Base-by-base conservation (phyloP, 768 basidiomycete species). In the Collybiopsis confluens region DNA sequence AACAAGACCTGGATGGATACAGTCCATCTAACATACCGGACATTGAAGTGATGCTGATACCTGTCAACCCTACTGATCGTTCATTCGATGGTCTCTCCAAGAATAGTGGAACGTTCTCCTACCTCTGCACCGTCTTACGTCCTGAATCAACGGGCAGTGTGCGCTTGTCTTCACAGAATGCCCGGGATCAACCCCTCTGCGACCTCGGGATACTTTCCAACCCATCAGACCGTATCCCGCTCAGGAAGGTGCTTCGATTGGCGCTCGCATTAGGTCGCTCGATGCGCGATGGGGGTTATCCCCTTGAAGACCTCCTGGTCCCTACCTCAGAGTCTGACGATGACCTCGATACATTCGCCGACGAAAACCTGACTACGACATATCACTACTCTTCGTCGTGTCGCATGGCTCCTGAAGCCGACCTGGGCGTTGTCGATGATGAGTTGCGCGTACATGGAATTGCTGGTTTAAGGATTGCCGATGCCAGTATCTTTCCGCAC, bases 401-500 rank as follows among this genome's bases (percentile, higher is more conserved):
- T 54, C 16, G 52, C 21, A 57, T 57, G 56, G 52, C n/a, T 38
- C 15, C 16, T 3, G 42, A 45, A 33, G 23, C 23, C 11, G 30
- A 54, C 10, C 2, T 27, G 15, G 78, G 78, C 38, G 75, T 77
- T 1, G 74, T 80, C 40, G 75, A 75, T 56, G 69, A 71, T 44
- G 62, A 70, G 28, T 57, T 75, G 13, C 56, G 65, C 15, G 78
- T 79, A 0, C 70, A 78, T 62, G 78, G 78, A 16, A 63, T 73
- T 1, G 35, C 51, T 33, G 72, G 72, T 54, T 58, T 80, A 21
- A 65, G 77, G 43, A 70, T 73, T 40, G 65, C 66, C 24, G 71
- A 72, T 52, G 62, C 65, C 15, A 64, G 62, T 36, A 52, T 64
- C 20, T 65, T 68, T 45, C 71, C 70, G 4, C 44, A 53, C 4